Conservation (phyloP, 768 basidiomycete species). For the Podaxis sp. region DNA sequence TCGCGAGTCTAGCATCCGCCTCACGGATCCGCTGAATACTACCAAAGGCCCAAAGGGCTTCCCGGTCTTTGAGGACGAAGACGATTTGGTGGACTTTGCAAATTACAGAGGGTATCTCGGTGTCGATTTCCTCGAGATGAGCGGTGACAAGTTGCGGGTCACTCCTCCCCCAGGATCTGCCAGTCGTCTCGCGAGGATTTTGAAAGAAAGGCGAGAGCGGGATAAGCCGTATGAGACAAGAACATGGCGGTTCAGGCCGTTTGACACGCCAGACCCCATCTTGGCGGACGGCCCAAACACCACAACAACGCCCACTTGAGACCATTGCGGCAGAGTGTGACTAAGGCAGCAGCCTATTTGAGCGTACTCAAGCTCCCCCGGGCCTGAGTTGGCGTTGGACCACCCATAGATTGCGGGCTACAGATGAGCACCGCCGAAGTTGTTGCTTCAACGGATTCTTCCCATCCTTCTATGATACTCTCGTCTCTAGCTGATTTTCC, state of each 20-base stretch:
- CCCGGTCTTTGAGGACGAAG: background rate
- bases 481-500: too few relatives aligned
- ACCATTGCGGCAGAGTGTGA: too few relatives aligned
- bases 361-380: too few relatives aligned
- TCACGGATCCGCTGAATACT: background rate
- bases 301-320: too few relatives aligned
- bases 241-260: background rate
- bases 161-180: background rate
- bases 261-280: background rate
- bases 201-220: background rate
- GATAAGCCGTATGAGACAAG: background rate
- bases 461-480: too few relatives aligned
- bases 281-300: background rate
- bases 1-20: too few relatives aligned
- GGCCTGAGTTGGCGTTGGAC: too few relatives aligned
- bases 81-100: background rate
- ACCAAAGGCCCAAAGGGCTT: background rate
- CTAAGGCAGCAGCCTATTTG: too few relatives aligned
- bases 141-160: background rate
- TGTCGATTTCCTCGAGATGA: background rate
- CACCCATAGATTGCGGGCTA: too few relatives aligned
- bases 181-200: background rate
- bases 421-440: too few relatives aligned
- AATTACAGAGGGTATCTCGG: background rate
- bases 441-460: too few relatives aligned